Evolutionary conservation across 148 eudicot species (phyloP).

Genomic region (Amaranthus palmeri): DNA sequence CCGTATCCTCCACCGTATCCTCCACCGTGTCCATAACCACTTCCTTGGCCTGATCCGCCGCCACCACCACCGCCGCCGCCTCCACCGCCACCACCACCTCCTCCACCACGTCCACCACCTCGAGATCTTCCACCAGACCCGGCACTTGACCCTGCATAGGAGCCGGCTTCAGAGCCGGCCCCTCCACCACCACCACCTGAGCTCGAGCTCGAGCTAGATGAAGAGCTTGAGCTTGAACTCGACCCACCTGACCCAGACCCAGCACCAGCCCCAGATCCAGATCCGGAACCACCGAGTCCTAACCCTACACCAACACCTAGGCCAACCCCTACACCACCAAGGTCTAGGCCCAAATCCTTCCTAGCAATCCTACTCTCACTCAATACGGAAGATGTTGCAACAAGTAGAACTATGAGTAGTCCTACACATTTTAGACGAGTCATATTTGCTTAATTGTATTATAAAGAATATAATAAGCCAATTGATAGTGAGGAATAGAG

Average conservation of each 20-base stretch:
- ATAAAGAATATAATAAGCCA: background rate
- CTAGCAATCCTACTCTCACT: slow-evolving; percentile 53
- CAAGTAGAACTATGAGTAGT: slow-evolving; percentile 27
- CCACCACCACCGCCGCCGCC: slow-evolving; percentile 25
- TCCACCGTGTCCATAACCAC: slow-evolving; percentile 22
- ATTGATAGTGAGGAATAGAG: slow-evolving; percentile 12
- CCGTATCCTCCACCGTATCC: slow-evolving; percentile 28
- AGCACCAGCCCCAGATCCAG: slow-evolving; percentile 37
- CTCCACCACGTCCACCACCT: slow-evolving; percentile 9
- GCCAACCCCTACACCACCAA: slow-evolving; percentile 47
- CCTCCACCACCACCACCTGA: slow-evolving; percentile 45
- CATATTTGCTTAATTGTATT: slow-evolving; percentile 17
- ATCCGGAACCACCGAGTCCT: slow-evolving; percentile 32
- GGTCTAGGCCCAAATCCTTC: slow-evolving; percentile 56
- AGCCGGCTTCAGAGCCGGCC: slow-evolving; percentile 60
- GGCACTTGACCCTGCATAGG: slow-evolving; percentile 56
- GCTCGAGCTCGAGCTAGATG: slow-evolving; percentile 31
- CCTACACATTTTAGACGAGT: slow-evolving; percentile 20
- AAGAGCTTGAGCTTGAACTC: slow-evolving; percentile 31
- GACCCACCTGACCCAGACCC: slow-evolving; percentile 34
- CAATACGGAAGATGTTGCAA: slow-evolving; percentile 19
- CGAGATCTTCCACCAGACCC: slow-evolving; percentile 27
- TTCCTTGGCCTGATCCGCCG: slow-evolving; percentile 19
- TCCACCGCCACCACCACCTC: slow-evolving; percentile 15
- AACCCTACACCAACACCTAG: slow-evolving; percentile 34